Base-by-base conservation (phyloP, 73 alveolate species). In the Stentor coeruleus region DNA sequence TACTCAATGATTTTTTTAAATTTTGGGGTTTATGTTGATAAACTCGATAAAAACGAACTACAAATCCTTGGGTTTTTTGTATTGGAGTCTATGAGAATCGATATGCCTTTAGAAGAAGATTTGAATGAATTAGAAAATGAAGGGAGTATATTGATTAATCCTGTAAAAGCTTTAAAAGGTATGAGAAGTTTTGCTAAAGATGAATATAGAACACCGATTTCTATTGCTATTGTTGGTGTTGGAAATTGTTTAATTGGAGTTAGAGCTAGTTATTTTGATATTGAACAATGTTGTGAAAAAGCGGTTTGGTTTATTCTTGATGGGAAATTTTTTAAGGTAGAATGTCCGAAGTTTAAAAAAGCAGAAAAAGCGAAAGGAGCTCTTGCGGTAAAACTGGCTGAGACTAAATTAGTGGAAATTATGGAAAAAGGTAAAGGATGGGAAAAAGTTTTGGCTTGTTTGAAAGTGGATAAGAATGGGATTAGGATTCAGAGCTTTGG, bases 401-500 rank as follows among this genome's bases (percentile, higher is more conserved):
- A 66, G 33, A 66, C 79, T 1, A 66, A 66, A 2, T 66, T 66
- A 11, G 42, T 20, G n/a, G 79, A 66, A 66, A 66, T 66, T 1
- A 37, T 66, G n/a, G 79, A 66, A 66, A 31, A 66, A 40, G 40
- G 33, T 28, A 31, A 31, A 31, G 79, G 79, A 66, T 66, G 79
- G 79, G 79, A 66, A 20, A 20, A 31, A 2, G 40, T 66, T 1
- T 26, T 66, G n/a, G 37, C 40, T 66, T 66, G n/a, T 20, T 26
- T 66, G 36, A 66, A 33, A 40, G n/a, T 66, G 1, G 79, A 66
- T 20, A 31, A 31, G 39, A 66, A 66, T 20, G 36, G 15, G 37
- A 66, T 66, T 66, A 26, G n/a, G 26, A 33, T 0, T 66, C 49
- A 26, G n/a, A 11, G n/a, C 2, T 31, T 66, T 1, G 42, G 39